Evolutionary conservation across 1,284 basidiomycete genomes (phyloP), one percentile per base, ranked within the genome.

Genomic region (Wallemia mellicola): DNA sequence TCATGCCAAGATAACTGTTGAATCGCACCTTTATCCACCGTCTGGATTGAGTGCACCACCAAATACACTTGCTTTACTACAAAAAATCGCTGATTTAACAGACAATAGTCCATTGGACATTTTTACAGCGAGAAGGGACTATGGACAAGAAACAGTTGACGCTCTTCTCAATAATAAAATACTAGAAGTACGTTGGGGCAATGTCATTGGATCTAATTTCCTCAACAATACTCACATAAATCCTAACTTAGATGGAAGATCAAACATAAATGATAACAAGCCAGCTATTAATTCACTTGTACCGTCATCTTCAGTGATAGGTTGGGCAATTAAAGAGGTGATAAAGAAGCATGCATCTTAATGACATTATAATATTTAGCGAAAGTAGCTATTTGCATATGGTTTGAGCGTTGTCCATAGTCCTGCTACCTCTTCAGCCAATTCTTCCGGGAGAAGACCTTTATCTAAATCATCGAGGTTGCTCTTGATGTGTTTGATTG

Each of bases 291-390:
- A 83, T 11, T 79, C 79, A 67, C 66, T 86, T 60, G 73, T 82
- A 27, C 79, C 83, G 9, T 75, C 76, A 24, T 81, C 82, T 1
- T 82, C 83, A 1, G 80, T 85, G 61, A 81, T 85, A 77, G 72
- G 79, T 26, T 82, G 73, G 67, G 83, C 83, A 57, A 85, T 86
- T 82, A 72, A 76, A 58, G 77, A 81, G 65, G 83, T 86, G 15
- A 76, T 85, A 24, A 74, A 77, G 65, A 83, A 86, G 69, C 83
- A 61, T 61, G 58, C 60, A 63, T 48, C 22, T 3, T 22, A 48
- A 48, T 48, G 19, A 5, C 19, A 17, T 17, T 48, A 32, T 32
- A 32, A 11, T 5, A 11, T 48, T 22, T 48, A 48, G 38, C 38
- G 38, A 48, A 17, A 48, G 38, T 48, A 48, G 38, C 22, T 48